Base-by-base conservation (phyloP, 1,284 basidiomycete genomes). In the Ustilago nuda region DNA sequence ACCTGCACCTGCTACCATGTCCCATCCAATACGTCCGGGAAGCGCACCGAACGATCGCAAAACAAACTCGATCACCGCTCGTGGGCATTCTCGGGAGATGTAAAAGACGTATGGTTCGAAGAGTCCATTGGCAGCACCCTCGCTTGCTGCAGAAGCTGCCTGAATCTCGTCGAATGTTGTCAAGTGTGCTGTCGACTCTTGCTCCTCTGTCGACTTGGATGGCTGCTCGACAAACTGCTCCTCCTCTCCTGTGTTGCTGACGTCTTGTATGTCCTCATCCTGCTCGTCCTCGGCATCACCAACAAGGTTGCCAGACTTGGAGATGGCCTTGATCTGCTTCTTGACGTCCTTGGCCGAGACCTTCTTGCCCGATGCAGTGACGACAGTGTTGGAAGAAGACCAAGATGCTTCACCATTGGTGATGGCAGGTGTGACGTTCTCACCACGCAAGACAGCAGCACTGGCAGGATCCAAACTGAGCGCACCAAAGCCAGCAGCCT, bases 21-120 rank as follows among this genome's bases (percentile, higher is more conserved):
- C 87, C 95, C 95, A 97, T 37, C 94, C 94, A 67, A 95, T 90
- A 58, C 91, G 90, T 37, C 93, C 63, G 30, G 82, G 94, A 46
- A 83, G 79, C 19, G 87, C 87, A 62, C 96, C 96, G 86, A 95
- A 94, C 8, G 94, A 92, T 37, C 94, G 92, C 58, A 98, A 90
- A 76, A 98, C 89, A 87, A 99, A 98, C 87, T 99, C 97, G 87
- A 98, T 94, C 70, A 98, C 92, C 27, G 93, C 89, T 7, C 95
- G 91, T 3, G 96, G 93, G 1, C 92, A 94, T 88, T 98, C 96
- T 74, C 97, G 91, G 12, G 97, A 98, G 56, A 99, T 89, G 89
- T 92, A 99, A 88, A 99, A 95, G 1, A 92, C 93, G 88, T 92
- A 98, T 0, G 92, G 91, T 2, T 92, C 88, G 87, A 99, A 97